phyloP scores from a whole-genome alignment of 176 grass and related monocot genomes.

The Oryza officinalis region DNA sequence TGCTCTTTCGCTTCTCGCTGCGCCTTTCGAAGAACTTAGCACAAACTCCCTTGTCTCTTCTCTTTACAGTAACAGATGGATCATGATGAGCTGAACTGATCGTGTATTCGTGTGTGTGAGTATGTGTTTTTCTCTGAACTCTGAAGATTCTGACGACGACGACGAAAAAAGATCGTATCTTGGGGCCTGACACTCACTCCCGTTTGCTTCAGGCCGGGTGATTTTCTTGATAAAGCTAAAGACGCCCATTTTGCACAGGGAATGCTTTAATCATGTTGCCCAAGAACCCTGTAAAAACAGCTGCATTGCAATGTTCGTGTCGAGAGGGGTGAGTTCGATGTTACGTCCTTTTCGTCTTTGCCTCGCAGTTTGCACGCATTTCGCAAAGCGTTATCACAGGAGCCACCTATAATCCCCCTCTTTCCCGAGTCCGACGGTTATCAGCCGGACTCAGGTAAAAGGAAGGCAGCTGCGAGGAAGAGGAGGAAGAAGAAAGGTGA shows the following conservation, averaged over 20 bases:
- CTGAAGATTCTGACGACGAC: constrained; percentile 16
- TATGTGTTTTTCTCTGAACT: neutral
- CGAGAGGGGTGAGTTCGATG: neutral
- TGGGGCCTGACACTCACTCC: neutral
- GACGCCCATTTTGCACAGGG: neutral
- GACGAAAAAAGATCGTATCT: neutral
- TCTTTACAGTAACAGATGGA: neutral
- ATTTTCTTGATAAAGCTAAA: neutral
- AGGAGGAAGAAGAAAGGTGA: neutral
- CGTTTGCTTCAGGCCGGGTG: neutral
- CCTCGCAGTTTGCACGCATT: neutral
- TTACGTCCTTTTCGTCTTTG: neutral
- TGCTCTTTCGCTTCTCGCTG: constrained; percentile 14
- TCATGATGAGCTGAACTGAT: neutral
- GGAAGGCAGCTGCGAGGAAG: neutral
- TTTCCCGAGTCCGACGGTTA: neutral
- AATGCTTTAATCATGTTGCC: neutral
- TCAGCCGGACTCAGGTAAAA: no score
- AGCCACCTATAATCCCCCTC: neutral
- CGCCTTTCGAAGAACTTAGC: neutral
- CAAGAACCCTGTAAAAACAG: constrained; percentile 5
- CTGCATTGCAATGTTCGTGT: constrained; percentile 9
- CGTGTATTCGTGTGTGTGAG: neutral
- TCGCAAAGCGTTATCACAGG: neutral
- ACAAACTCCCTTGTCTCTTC: neutral